A percentile compares a stretch with the other conserved stretches of the same genome.
Evolutionary conservation across 148 eudicot species (phyloP).

Genomic region (Dysphania ambrosioides): DNA sequence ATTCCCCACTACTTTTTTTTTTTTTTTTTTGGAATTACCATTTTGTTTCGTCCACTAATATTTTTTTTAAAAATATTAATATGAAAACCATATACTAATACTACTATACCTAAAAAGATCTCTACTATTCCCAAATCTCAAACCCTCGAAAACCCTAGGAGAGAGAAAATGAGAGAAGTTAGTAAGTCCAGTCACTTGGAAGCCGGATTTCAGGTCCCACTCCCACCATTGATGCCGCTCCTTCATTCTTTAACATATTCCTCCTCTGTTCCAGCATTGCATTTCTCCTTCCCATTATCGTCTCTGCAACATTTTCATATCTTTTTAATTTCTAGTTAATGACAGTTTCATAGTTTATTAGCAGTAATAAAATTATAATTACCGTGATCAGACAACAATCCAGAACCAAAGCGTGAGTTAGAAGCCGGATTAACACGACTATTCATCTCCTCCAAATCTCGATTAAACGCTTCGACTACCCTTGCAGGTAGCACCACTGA

Average conservation of each 20-base stretch:
- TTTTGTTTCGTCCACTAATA: background rate
- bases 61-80: background rate
- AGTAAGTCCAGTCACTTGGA: conserved; percentile 38
- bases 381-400: conserved; percentile 34
- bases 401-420: conserved; percentile 21
- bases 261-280: conserved; percentile 32
- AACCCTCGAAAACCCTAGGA: background rate
- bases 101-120: conserved; percentile 25
- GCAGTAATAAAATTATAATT: too few relatives aligned
- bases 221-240: conserved; percentile 1
- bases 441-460: conserved; percentile 33
- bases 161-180: too few relatives aligned
- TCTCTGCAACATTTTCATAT: conserved; percentile 27
- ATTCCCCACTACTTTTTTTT: conserved; percentile 17
- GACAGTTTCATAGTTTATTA: too few relatives aligned
- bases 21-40: background rate
- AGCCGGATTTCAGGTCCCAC: conserved; percentile 30
- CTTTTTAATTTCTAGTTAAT: too few relatives aligned
- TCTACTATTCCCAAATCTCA: background rate
- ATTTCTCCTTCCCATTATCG: conserved; percentile 40
- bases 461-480: conserved; percentile 36
- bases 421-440: too few relatives aligned
- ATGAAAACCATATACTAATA: background rate
- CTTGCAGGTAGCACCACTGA: conserved; percentile 39
- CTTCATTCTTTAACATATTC: conserved; percentile 8